Base-by-base conservation (phyloP, 2,329 filamentous ascomycete genomes). In the Ophiostoma tasmaniense region DNA sequence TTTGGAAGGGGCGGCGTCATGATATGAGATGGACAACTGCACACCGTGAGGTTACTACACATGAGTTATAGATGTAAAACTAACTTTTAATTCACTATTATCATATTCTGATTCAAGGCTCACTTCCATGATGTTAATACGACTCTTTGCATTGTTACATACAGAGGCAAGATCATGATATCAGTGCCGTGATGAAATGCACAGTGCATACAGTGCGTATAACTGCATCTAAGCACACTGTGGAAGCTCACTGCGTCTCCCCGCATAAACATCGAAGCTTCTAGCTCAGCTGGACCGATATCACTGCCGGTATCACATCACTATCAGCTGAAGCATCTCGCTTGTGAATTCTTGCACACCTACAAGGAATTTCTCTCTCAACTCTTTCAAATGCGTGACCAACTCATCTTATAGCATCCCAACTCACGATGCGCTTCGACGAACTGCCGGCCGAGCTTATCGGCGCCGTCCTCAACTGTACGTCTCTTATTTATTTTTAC, bases 261-360 rank as follows among this genome's bases (percentile, higher is more conserved):
- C 61, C 61, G 61, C 61, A 64, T 64, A 10, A 64, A 35, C 61
- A 64, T 64, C 61, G 61, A 64, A 64, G 61, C 61, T 64, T 64
- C 61, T 64, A 64, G 61, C 59, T 62, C 50, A 55, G 33, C 61
- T 8, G 10, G 8, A 14, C 22, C 33, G 3, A 2, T 11, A 37
- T 61, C 25, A 61, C 11, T 6, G 33, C 33, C 33, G 33, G 8
- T 30, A 25, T 30, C n/a, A 28, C n/a, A 28, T 14, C 13, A 28
- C 3, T n/a, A 30, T 61, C 25, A 10, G 37, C 37, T 39, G 37
- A 6, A 37, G 1, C 25, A 28, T 28, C n/a, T n/a, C n/a, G 11
- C 52, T n/a, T 17, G 3, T 11, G 52, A 10, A 55, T 59, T 6
- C 2, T 33, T 33, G 8, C 14, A 7, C 14, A 2, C 7, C 3